Conservation (phyloP, 805 yeast species). For the Starmera quercuum region DNA sequence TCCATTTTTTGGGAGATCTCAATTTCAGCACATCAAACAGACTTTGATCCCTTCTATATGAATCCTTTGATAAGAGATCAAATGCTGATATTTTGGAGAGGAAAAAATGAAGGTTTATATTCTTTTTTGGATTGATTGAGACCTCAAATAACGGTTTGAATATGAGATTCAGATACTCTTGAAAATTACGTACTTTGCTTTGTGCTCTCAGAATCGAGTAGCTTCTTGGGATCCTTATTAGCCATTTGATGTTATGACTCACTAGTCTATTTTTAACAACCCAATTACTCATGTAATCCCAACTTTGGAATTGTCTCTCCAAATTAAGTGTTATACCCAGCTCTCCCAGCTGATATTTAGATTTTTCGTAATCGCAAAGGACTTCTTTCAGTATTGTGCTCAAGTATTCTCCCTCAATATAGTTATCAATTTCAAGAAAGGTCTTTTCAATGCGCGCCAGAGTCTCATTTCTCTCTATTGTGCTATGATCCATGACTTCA, state of each 20-base stretch:
- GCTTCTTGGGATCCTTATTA: conserved; percentile 25
- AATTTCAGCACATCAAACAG: conserved; percentile 13
- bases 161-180: conserved; percentile 23
- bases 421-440: conserved; percentile 28
- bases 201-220: conserved; percentile 18
- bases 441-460: conserved; percentile 24
- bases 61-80: conserved; percentile 22
- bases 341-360: conserved; percentile 31
- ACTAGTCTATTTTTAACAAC: conserved; percentile 27
- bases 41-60: conserved; percentile 10
- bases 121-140: conserved; percentile 13
- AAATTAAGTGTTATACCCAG: conserved; percentile 26
- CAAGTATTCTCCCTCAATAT: conserved; percentile 29
- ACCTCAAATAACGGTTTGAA: conserved; percentile 26
- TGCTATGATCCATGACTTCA: conserved; percentile 9
- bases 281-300: conserved; percentile 29
- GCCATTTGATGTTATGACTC: conserved; percentile 33
- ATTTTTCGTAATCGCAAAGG: conserved; percentile 26
- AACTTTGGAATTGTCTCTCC: conserved; percentile 8
- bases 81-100: conserved; percentile 24
- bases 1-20: conserved; percentile 25
- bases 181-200: conserved; percentile 19
- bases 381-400: conserved; percentile 26
- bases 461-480: conserved; percentile 17
- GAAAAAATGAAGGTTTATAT: conserved; percentile 22